Evolutionary conservation across 2,329 filamentous ascomycete species (phyloP).

Genomic region (Epichloe coenophiala): DNA sequence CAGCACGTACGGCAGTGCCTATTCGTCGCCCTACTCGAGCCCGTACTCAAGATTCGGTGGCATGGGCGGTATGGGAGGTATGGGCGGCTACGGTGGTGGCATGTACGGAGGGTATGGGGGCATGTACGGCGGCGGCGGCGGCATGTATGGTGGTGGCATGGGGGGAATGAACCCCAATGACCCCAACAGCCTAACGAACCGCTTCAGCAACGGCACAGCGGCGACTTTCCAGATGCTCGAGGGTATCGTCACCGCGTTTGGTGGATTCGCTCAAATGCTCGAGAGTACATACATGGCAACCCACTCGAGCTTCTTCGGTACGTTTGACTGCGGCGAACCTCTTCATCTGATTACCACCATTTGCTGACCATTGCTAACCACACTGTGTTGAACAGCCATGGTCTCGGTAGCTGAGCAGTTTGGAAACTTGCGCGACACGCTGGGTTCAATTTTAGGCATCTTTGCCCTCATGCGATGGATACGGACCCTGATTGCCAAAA

Average conservation of each 20-base stretch:
- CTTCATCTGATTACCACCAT: too few species aligned
- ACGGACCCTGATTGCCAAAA: slow-evolving; percentile 76
- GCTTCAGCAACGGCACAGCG: slow-evolving; percentile 87
- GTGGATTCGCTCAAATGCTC: slow-evolving; percentile 96
- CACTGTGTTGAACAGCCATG: slow-evolving; percentile 52
- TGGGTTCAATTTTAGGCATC: slow-evolving; percentile 87
- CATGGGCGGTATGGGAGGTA: slow-evolving; percentile 7
- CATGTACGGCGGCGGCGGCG: slow-evolving; percentile 20
- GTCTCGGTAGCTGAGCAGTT: slow-evolving; percentile 97
- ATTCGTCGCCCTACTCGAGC: slow-evolving; percentile 26
- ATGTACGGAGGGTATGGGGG: slow-evolving; percentile 31
- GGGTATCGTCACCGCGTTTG: slow-evolving; percentile 90
- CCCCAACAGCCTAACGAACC: slow-evolving; percentile 86
- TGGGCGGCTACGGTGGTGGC: slow-evolving; percentile 27
- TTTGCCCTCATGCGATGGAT: slow-evolving; percentile 95
- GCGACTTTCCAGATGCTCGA: slow-evolving; percentile 98
- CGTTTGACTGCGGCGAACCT: slow-evolving; percentile 15
- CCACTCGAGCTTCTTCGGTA: slow-evolving; percentile 96
- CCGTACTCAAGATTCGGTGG: slow-evolving; percentile 36
- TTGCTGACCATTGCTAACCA: not conserved
- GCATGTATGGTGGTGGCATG: slow-evolving; percentile 28
- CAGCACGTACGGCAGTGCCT: slow-evolving; percentile 26
- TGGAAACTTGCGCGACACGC: slow-evolving; percentile 78
- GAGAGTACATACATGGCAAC: slow-evolving; percentile 99
- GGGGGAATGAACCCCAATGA: slow-evolving; percentile 52